These are phyloP conservation scores for Solanum hybrid DNA, from an alignment of 305 asterid species.

Conservation along the genomic window DNA sequence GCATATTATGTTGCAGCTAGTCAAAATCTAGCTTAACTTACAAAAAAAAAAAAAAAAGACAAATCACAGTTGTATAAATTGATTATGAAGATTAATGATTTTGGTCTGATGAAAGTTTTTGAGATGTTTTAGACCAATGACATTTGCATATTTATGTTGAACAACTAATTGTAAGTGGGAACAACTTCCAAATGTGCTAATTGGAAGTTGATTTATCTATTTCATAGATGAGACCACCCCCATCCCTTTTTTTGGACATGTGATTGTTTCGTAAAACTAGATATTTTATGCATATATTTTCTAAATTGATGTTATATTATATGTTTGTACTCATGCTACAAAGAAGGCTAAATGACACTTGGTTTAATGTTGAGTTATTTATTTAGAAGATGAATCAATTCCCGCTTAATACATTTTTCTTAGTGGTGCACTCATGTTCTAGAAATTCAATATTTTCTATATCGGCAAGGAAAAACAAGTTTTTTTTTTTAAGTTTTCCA, in stretches of 20 bases:
- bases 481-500: background rate
- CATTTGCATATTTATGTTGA: background rate
- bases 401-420: background rate
- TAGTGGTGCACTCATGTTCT: background rate
- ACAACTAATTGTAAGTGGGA: background rate
- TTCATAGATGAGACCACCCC: background rate
- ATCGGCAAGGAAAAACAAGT: background rate
- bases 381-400: background rate
- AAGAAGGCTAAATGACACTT: background rate
- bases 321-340: background rate
- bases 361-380: background rate
- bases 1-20: slow-evolving; percentile 57
- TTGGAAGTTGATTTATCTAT: background rate
- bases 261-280: background rate
- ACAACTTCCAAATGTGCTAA: background rate
- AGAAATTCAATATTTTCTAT: background rate
- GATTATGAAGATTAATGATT: background rate
- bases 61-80: background rate
- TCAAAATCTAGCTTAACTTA: background rate
- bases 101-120: background rate
- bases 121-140: background rate
- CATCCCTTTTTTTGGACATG: background rate
- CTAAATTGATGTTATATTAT: background rate
- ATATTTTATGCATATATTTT: background rate
- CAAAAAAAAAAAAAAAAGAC: background rate